Conservation (phyloP, 768 basidiomycete genomes). For the Inosperma sp. region DNA sequence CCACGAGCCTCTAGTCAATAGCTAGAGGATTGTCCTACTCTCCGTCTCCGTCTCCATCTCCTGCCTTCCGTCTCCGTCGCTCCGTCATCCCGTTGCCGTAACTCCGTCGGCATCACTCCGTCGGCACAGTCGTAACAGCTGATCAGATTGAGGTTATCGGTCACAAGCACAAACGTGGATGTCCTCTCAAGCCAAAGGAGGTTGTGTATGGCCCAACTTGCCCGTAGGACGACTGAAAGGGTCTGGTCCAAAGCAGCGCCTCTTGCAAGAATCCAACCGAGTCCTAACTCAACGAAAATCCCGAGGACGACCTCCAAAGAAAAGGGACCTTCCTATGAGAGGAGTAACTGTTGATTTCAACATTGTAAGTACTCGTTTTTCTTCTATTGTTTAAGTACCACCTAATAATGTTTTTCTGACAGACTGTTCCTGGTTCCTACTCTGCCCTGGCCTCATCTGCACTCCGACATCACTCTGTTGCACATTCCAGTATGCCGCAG, state of each 20-base stretch:
- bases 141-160: background rate
- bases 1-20: too few relatives aligned
- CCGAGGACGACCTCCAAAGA: slow-evolving; percentile 3
- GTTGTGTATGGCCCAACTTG: background rate
- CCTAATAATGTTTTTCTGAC: background rate
- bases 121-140: too few relatives aligned
- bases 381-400: background rate
- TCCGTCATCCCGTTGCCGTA: too few relatives aligned
- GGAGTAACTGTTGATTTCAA: background rate
- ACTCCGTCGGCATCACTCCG: too few relatives aligned
- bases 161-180: background rate
- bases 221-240: background rate
- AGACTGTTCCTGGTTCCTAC: background rate
- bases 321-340: background rate
- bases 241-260: slow-evolving; percentile 1
- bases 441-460: background rate
- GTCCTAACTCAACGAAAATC: background rate
- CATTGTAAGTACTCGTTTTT: background rate
- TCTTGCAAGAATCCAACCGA: background rate
- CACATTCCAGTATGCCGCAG: background rate
- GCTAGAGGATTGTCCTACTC: too few relatives aligned
- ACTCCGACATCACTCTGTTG: background rate
- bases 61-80: too few relatives aligned
- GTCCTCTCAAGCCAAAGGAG: slow-evolving; percentile 1
- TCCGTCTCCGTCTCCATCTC: too few relatives aligned